These are phyloP conservation scores for Achaetomiella virescens DNA, from an alignment of 495 filamentous ascomycete genomes.

Conservation along the genomic window DNA sequence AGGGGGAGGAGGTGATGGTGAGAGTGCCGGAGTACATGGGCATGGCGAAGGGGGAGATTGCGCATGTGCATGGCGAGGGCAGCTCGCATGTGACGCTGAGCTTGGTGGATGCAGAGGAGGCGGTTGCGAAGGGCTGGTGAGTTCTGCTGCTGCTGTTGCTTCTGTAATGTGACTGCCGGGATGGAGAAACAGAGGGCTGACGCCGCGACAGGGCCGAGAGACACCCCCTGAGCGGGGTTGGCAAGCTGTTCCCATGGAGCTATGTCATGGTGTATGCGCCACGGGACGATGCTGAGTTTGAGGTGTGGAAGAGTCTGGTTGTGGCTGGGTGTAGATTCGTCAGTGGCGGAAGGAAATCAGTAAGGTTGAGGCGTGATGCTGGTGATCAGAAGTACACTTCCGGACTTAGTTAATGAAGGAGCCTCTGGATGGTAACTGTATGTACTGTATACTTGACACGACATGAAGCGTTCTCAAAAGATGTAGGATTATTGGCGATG, in stretches of 20 bases:
- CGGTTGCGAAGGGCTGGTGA: neutral
- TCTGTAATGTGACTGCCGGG: neutral
- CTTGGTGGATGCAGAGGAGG: conserved; percentile 2
- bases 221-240: neutral
- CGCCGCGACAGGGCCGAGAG: neutral
- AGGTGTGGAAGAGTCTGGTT: neutral
- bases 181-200: neutral
- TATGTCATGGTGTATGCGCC: conserved; percentile 6
- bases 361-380: neutral
- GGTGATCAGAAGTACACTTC: too few species aligned
- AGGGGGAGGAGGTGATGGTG: neutral
- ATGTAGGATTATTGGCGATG: too few species aligned
- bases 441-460: too few species aligned
- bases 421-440: too few species aligned
- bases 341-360: neutral
- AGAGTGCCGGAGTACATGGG: neutral
- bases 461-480: too few species aligned
- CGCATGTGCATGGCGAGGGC: neutral
- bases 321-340: neutral
- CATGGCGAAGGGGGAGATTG: neutral
- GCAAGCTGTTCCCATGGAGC: neutral
- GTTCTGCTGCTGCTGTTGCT: neutral
- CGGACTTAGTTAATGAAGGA: too few species aligned
- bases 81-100: conserved; percentile 4
- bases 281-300: neutral